Base-by-base conservation (phyloP, 2,329 filamentous ascomycete genomes). In the Sporothrix inflata region DNA sequence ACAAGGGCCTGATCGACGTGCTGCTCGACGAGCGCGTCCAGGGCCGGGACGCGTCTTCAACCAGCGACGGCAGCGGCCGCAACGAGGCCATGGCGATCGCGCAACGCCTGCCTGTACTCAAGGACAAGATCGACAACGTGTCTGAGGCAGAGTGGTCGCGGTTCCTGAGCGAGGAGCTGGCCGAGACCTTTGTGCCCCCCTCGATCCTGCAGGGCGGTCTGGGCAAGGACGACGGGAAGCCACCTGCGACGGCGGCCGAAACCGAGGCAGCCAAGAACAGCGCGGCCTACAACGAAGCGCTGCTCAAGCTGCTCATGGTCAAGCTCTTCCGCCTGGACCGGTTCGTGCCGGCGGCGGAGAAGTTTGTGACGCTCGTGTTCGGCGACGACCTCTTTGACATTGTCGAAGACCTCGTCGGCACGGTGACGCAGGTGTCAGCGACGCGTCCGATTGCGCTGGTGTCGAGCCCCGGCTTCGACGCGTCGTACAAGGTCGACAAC, bases 401-500 rank as follows among this genome's bases (percentile, higher is more conserved):
- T 65, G 91, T 91, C 66, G 93, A 95, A 78, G 94, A 98, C 79
- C 88, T 99, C 63, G 91, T 91, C 79, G 89, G 92, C 73, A 95
- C 96, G 21, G 92, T 97, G 72, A 88, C 90, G 69, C 91, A 97
- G 81, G 91, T 97, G 69, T 91, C 91, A 6, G 90, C 95, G 40
- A 93, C 90, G 42, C 90, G 93, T 2, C 96, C 96, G 11, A 92
- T 99, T 76, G 92, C 96, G 3, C 88, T 99, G 47, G 95, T 95
- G 78, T 99, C 96, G 6, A 98, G 92, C 78, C 94, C 95, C 73
- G 96, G 96, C 49, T 99, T 99, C 80, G 96, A 99, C 82, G 97
- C 97, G 70, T 97, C 94, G 80, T 99, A 98, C 89, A 99, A 99
- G 85, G 96, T 99, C 73, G 96, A 99, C 81, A 94, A 91, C 74